Conservation (phyloP, 768 basidiomycete genomes). For the Mycena vulgaris region DNA sequence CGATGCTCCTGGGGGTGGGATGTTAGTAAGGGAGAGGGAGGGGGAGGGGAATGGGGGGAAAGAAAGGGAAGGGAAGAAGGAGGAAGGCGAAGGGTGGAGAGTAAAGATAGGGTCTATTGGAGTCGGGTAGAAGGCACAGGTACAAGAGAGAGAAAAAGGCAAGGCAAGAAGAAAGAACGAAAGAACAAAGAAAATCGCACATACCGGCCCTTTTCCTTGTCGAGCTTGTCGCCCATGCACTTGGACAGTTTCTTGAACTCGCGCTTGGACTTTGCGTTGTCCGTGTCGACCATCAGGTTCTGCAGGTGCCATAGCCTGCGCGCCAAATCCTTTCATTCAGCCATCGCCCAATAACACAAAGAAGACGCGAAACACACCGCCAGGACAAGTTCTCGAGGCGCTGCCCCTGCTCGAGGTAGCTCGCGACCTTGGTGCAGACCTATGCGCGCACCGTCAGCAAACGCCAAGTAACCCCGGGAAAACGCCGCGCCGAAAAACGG, state of each 20-base stretch:
- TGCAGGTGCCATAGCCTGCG: slow-evolving; percentile 90
- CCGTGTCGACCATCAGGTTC: slow-evolving; percentile 91
- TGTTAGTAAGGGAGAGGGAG: slow-evolving; percentile 29
- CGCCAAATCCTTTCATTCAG: not conserved
- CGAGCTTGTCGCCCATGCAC: slow-evolving; percentile 91
- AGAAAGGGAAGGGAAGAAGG: not conserved
- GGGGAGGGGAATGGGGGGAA: not conserved
- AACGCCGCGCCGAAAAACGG: not conserved
- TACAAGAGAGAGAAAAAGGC: not conserved
- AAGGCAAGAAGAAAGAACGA: not conserved
- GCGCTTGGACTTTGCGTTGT: slow-evolving; percentile 90
- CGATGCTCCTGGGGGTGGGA: slow-evolving; percentile 77
- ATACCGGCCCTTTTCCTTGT: slow-evolving; percentile 93
- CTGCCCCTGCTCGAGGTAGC: slow-evolving; percentile 92
- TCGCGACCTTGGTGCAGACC: slow-evolving; percentile 93
- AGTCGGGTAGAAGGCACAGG: too few species aligned
- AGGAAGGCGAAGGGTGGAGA: too few species aligned
- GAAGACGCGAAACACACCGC: slow-evolving; percentile 45
- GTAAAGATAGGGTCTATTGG: too few species aligned
- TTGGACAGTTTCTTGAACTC: slow-evolving; percentile 93
- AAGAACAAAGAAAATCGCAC: slow-evolving; percentile 46
- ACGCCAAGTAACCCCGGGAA: not conserved
- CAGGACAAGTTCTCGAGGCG: slow-evolving; percentile 93
- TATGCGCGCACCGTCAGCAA: slow-evolving; percentile 44
- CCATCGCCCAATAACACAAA: not conserved